Evolutionary conservation across 2,329 filamentous ascomycete genomes (phyloP), one percentile per base, ranked within the genome.

Genomic region (Dichotomopilus funicola): DNA sequence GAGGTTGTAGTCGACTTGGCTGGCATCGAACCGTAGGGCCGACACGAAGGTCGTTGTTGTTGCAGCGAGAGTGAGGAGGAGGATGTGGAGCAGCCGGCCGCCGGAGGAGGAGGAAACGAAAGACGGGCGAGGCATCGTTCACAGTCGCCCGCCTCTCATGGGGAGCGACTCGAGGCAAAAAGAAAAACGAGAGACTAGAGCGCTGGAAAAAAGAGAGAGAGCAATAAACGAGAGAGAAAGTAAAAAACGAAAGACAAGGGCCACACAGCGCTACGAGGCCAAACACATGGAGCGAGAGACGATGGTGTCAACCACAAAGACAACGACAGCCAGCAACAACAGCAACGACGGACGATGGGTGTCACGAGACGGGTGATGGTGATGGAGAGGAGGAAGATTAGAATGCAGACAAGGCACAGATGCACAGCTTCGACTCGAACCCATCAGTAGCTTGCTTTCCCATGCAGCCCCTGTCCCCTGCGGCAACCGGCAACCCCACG

Each of bases 1-100:
- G 59, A 86, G 71, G 63, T 86, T 86, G 68, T 76, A 85, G 42
- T 75, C 73, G 46, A 73, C 71, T 57, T 65, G 57, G 52, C 55
- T 53, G 31, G 62, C 57, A 52, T 67, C 64, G 57, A 62, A 70
- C 54, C 56, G 56, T 46, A 69, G 65, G 56, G 61, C 67, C 54
- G 61, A 60, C 61, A 67, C 66, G 61, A 68, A 54, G 46, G 65
- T 63, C 11, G 55, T 60, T 44, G 64, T 60, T 44, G 64, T 49
- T 35, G 57, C 51, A 63, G 62, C 44, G 60, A 67, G 57, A 47
- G 66, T 63, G 49, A 63, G 45, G 44, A 65, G 59, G 50, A 62
- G 36, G 33, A 55, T 36, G 47, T 54, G 41, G 19, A 27, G 19
- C 19, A 27, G 19, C 19, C 19, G 19, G 19, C 19, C 19, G 19